phyloP scores from a whole-genome alignment of 345 rosid species.

The Citrus hindsii region DNA sequence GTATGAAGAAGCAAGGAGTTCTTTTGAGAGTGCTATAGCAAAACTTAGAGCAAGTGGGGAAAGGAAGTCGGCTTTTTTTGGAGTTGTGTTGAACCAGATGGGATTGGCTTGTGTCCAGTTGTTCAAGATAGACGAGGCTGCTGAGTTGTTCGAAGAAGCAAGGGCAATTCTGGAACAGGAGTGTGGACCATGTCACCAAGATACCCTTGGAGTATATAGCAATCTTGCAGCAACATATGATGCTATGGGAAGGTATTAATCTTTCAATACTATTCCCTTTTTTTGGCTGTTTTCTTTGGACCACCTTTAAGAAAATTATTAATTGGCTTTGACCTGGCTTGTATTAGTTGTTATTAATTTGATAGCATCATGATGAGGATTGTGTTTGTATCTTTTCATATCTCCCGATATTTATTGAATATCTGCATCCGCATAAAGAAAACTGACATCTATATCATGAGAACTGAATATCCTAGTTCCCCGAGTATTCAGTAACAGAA shows the following conservation, averaged over 20 bases:
- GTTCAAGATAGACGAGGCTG: constrained; percentile 96
- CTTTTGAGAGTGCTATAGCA: constrained; percentile 76
- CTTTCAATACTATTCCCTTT: neutral
- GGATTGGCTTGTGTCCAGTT: constrained; percentile 97
- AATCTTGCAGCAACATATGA: constrained; percentile 99
- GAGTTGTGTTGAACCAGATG: constrained; percentile 98
- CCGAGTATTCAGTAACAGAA: neutral
- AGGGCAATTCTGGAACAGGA: constrained; percentile 85
- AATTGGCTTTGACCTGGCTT: neutral
- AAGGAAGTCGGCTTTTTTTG: constrained; percentile 93
- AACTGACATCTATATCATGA: too few species aligned
- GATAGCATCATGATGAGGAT: neutral
- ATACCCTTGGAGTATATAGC: constrained; percentile 94
- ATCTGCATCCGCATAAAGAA: too few species aligned
- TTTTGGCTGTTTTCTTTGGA: neutral
- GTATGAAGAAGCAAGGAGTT: constrained; percentile 85
- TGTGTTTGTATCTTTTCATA: neutral
- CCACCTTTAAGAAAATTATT: neutral
- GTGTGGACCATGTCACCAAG: constrained; percentile 94
- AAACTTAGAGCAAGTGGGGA: constrained; percentile 92
- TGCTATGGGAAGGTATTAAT: constrained; percentile 95
- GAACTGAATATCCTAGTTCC: neutral
- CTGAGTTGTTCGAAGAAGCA: constrained; percentile 92
- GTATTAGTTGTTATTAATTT: neutral
- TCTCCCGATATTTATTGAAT: neutral